These are phyloP conservation scores for Diaporthe vexans DNA, from an alignment of 2,329 filamentous ascomycete genomes.

Conservation along the genomic window DNA sequence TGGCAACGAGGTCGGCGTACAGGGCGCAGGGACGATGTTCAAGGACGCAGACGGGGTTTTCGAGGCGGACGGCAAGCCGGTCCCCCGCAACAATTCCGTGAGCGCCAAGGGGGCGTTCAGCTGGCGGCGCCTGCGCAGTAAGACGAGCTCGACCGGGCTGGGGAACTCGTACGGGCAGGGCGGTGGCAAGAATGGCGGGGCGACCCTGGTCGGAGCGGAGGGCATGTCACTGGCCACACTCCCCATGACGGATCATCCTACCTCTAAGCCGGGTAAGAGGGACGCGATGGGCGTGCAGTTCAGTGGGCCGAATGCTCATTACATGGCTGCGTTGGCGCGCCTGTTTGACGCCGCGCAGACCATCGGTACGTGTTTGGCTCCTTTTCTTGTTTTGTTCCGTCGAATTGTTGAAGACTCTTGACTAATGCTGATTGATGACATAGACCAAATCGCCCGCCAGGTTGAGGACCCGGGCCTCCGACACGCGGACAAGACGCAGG, in stretches of 20 bases:
- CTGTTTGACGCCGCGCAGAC: conserved; percentile 95
- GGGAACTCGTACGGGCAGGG: conserved; percentile 65
- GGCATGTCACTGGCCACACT: conserved; percentile 77
- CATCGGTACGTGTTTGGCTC: conserved; percentile 75
- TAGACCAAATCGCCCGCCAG: conserved; percentile 95
- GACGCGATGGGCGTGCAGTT: conserved; percentile 79
- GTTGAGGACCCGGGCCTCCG: conserved; percentile 94
- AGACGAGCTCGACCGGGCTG: conserved; percentile 81
- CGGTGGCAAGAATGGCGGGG: conserved; percentile 50
- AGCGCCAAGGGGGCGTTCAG: conserved; percentile 87
- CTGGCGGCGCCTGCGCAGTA: conserved; percentile 90
- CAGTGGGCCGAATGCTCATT: conserved; percentile 86
- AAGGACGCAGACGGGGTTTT: conserved; percentile 70
- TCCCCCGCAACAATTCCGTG: conserved; percentile 71
- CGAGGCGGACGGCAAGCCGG: conserved; percentile 58
- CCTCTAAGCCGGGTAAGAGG: conserved; percentile 78
- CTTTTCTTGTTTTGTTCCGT: not conserved
- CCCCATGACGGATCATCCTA: conserved; percentile 79
- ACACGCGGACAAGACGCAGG: conserved; percentile 92
- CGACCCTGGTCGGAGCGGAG: conserved; percentile 65
- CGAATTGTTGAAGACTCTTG: not conserved
- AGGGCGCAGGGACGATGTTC: conserved; percentile 80
- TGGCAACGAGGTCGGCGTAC: conserved; percentile 91
- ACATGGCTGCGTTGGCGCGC: conserved; percentile 91
- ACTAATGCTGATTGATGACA: conserved; percentile 16